Conservation (phyloP, 2,329 filamentous ascomycete species). For the Talaromyces islandicus region DNA sequence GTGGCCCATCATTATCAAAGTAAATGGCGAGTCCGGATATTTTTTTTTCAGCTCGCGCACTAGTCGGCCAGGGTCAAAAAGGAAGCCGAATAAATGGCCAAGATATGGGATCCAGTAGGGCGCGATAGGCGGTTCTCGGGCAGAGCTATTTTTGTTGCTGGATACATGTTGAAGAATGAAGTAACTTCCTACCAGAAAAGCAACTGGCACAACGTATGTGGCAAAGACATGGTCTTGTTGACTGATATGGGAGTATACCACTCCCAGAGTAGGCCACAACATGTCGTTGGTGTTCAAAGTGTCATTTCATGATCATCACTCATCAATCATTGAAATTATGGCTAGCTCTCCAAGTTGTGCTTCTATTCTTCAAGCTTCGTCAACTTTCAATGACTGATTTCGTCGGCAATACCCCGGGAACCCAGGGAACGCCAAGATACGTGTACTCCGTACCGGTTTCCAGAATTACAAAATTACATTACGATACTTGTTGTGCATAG, state of each 20-base stretch:
- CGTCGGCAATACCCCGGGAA: too few species aligned
- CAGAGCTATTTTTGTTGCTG: not conserved
- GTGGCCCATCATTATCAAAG: conserved; percentile 8
- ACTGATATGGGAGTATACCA: not conserved
- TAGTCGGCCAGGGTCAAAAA: conserved; percentile 2
- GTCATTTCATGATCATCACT: not conserved
- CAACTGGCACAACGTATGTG: not conserved
- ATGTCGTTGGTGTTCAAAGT: not conserved
- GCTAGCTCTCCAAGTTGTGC: not conserved
- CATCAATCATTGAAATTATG: not conserved
- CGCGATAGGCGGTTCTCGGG: conserved; percentile 5
- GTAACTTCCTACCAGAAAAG: not conserved
- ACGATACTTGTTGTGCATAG: not conserved
- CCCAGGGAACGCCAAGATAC: not conserved
- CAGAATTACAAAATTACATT: not conserved
- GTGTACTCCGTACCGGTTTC: not conserved
- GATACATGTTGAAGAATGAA: not conserved
- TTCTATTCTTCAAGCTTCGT: not conserved
- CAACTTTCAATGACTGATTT: not conserved
- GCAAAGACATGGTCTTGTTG: not conserved
- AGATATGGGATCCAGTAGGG: conserved; percentile 8
- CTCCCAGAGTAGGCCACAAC: not conserved
- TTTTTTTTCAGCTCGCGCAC: conserved; percentile 5
- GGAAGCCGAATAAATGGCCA: conserved; percentile 9
- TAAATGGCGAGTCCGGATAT: conserved; percentile 8